Conservation (phyloP, 2,329 filamentous ascomycete species). For the Emericellopsis cladophorae region DNA sequence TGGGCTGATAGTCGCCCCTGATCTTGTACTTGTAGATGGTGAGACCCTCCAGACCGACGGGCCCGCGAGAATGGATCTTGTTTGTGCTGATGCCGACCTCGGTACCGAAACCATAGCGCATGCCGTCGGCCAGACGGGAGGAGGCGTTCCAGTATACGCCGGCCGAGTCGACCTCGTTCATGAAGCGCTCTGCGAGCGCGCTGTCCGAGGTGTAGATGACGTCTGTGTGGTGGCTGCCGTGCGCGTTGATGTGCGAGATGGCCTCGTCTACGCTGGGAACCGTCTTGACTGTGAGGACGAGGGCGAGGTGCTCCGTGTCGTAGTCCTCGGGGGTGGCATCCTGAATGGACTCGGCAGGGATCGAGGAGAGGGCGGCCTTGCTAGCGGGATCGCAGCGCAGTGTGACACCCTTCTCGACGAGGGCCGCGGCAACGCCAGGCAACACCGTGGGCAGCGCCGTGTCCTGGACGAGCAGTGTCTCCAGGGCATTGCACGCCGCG, state of each 20-base stretch:
- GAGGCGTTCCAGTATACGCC: constrained; percentile 97
- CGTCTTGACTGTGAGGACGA: constrained; percentile 73
- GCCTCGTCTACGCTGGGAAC: constrained; percentile 58
- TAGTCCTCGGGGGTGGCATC: constrained; percentile 62
- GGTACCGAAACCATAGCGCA: constrained; percentile 94
- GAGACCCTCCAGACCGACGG: constrained; percentile 85
- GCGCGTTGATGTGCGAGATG: constrained; percentile 77
- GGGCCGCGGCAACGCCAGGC: constrained; percentile 58
- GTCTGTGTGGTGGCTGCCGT: constrained; percentile 92
- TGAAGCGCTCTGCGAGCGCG: constrained; percentile 65
- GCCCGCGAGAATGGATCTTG: constrained; percentile 91
- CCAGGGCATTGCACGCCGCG: constrained; percentile 88
- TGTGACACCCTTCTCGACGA: constrained; percentile 65
- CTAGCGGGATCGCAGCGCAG: constrained; percentile 67
- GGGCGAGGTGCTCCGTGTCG: constrained; percentile 78
- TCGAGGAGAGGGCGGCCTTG: constrained; percentile 48
- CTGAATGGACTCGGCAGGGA: constrained; percentile 31
- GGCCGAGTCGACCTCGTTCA: constrained; percentile 73
- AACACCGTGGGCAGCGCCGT: constrained; percentile 54
- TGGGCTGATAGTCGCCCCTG: constrained; percentile 71
- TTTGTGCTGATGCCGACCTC: constrained; percentile 98
- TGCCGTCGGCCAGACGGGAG: constrained; percentile 88
- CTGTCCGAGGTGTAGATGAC: constrained; percentile 65
- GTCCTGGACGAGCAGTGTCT: constrained; percentile 79
- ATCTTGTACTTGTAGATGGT: constrained; percentile 98